Evolutionary conservation across 345 rosid genomes (phyloP).

Genomic region (Lepidium didymum): DNA sequence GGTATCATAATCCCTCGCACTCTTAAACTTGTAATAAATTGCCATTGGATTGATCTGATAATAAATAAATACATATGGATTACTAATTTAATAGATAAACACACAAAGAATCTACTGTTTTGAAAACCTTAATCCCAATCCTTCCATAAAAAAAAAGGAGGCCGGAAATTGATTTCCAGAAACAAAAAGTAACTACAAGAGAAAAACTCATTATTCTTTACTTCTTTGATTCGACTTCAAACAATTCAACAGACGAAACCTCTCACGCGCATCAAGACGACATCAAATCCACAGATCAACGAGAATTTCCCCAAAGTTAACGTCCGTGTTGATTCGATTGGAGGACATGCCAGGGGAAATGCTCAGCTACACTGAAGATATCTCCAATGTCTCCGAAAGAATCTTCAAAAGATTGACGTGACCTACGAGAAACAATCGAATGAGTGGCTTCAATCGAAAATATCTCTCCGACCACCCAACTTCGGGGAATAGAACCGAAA

Average conservation of each 20-base stretch:
- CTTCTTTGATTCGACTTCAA: slow-evolving; percentile 19
- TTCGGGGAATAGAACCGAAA: neutral
- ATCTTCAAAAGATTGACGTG: neutral
- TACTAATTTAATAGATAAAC: neutral
- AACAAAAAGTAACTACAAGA: slow-evolving; percentile 8
- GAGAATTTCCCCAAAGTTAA: neutral
- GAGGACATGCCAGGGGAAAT: neutral
- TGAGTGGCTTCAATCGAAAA: slow-evolving; percentile 4
- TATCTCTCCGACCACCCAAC: neutral
- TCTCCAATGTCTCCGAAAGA: neutral
- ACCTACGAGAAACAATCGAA: neutral
- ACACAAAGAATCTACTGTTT: slow-evolving; percentile 9
- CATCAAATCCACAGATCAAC: neutral
- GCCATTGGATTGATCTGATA: slow-evolving; percentile 56
- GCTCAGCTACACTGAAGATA: neutral
- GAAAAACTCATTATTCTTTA: slow-evolving; percentile 16
- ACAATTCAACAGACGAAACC: neutral
- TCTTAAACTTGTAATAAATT: slow-evolving; percentile 97
- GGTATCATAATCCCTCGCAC: slow-evolving; percentile 96
- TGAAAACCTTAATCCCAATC: neutral
- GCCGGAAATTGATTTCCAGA: slow-evolving; percentile 3
- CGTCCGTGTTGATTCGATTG: neutral
- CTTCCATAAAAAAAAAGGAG: neutral
- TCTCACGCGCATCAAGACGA: neutral
- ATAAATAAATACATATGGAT: slow-evolving; percentile 6